Conservation (phyloP, 306 rosid species). For the Purshia tridentata region DNA sequence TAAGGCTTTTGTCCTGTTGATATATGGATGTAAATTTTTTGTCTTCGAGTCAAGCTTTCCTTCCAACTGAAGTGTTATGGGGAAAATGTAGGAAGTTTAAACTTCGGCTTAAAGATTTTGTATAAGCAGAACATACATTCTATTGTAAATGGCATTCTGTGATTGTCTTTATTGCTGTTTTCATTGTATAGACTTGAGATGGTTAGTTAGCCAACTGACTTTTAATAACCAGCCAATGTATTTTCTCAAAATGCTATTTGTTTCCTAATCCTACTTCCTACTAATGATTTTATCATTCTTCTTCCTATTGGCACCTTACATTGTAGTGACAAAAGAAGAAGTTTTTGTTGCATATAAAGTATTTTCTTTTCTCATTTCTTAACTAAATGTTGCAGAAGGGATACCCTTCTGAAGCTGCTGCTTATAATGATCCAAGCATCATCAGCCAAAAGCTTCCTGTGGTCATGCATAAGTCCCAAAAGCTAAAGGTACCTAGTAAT, state of each 20-base stretch:
- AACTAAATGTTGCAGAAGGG: slow-evolving; percentile 65
- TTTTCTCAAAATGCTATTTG: not conserved
- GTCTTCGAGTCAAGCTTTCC: not conserved
- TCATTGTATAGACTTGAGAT: not conserved
- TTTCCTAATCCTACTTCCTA: not conserved
- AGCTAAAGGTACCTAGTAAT: slow-evolving; percentile 57
- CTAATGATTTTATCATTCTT: not conserved
- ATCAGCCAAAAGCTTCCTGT: slow-evolving; percentile 78
- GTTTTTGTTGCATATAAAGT: not conserved
- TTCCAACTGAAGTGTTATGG: not conserved
- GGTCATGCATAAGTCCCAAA: slow-evolving; percentile 60
- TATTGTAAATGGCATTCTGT: not conserved
- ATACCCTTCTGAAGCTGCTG: slow-evolving; percentile 69
- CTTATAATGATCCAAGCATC: slow-evolving; percentile 74
- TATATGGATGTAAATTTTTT: not conserved
- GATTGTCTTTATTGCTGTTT: not conserved
- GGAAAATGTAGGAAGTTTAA: not conserved
- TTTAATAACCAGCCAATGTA: not conserved
- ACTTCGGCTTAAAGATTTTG: not conserved
- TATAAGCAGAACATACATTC: not conserved
- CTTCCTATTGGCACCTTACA: not conserved
- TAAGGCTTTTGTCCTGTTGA: not conserved
- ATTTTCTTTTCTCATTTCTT: slow-evolving; percentile 26
- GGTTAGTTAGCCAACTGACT: not conserved
- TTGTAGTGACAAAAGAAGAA: not conserved